phyloP scores from a whole-genome alignment of 306 rosid genomes.

The Medicago arabica region DNA sequence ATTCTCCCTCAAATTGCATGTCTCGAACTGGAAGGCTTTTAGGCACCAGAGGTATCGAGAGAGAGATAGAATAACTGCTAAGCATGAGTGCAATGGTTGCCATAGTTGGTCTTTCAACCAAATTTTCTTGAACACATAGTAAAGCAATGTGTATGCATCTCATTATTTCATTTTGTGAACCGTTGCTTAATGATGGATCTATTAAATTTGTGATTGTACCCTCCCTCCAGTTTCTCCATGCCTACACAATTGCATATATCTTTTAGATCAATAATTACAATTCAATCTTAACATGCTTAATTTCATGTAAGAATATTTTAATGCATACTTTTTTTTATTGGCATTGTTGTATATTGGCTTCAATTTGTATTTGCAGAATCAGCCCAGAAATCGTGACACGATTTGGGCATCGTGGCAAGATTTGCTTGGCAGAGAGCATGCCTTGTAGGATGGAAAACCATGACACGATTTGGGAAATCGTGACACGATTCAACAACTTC shows the following conservation, averaged over 20 bases:
- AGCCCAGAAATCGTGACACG: no score
- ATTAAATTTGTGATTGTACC: slow-evolving; percentile 32
- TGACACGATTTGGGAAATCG: no score
- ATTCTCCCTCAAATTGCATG: neutral
- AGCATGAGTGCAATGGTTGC: slow-evolving; percentile 42
- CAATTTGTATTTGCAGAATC: no score
- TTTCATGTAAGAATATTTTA: neutral
- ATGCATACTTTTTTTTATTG: neutral
- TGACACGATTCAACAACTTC: no score
- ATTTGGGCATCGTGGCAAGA: no score
- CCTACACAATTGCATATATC: neutral
- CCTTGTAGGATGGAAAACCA: no score
- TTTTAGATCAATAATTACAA: no score
- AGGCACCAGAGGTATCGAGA: slow-evolving; percentile 28
- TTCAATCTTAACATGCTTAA: neutral
- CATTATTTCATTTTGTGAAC: slow-evolving; percentile 42
- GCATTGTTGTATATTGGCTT: no score
- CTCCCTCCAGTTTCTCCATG: neutral
- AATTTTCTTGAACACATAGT: slow-evolving; percentile 2
- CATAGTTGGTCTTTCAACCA: slow-evolving; percentile 61
- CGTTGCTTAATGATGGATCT: slow-evolving; percentile 40
- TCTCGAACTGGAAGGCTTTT: slow-evolving; percentile 22
- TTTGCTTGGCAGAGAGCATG: no score
- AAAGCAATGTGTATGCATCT: slow-evolving; percentile 66
- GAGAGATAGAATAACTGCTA: slow-evolving; percentile 35